Percentiles rank a stretch among this genome's conserved stretches.
Evolutionary conservation across 2,329 filamentous ascomycete genomes (phyloP).

Genomic region (Clathrospora elynae): DNA sequence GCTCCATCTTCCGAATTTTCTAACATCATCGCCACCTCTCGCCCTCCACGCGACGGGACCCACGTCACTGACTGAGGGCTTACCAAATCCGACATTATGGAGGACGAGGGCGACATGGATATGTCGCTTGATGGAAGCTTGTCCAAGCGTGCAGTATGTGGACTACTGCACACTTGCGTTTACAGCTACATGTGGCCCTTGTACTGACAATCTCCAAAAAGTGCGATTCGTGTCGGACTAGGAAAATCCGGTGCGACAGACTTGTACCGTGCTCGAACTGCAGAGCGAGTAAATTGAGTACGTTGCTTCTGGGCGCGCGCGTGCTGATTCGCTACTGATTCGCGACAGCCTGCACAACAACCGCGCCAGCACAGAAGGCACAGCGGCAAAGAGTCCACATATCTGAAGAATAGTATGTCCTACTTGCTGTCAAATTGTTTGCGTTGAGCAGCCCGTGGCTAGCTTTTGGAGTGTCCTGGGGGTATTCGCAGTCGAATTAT

Average conservation of each 20-base stretch:
- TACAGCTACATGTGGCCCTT: not conserved
- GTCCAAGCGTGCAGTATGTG: slow-evolving; percentile 39
- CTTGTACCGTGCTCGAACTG: slow-evolving; percentile 45
- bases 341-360: slow-evolving; percentile 41
- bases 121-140: slow-evolving; percentile 31
- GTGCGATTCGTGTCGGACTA: slow-evolving; percentile 44
- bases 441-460: not conserved
- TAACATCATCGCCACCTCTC: slow-evolving; percentile 10
- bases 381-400: slow-evolving; percentile 45
- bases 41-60: slow-evolving; percentile 22
- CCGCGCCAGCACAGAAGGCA: slow-evolving; percentile 39
- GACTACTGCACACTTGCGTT: not conserved
- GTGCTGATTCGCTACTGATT: slow-evolving; percentile 12
- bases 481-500: not conserved
- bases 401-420: slow-evolving; percentile 46
- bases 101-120: slow-evolving; percentile 41
- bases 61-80: slow-evolving; percentile 13
- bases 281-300: slow-evolving; percentile 45
- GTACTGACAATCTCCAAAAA: slow-evolving; percentile 18
- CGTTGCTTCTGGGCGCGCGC: slow-evolving; percentile 6
- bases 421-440: not conserved
- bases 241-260: slow-evolving; percentile 46
- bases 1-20: slow-evolving; percentile 17
- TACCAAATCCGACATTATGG: slow-evolving; percentile 32
- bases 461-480: not conserved